Percentiles rank a stretch among this genome's conserved stretches.
These are phyloP conservation scores for Tolypocladium inflatum DNA, from an alignment of 2,329 filamentous ascomycete genomes.

Conservation along the genomic window DNA sequence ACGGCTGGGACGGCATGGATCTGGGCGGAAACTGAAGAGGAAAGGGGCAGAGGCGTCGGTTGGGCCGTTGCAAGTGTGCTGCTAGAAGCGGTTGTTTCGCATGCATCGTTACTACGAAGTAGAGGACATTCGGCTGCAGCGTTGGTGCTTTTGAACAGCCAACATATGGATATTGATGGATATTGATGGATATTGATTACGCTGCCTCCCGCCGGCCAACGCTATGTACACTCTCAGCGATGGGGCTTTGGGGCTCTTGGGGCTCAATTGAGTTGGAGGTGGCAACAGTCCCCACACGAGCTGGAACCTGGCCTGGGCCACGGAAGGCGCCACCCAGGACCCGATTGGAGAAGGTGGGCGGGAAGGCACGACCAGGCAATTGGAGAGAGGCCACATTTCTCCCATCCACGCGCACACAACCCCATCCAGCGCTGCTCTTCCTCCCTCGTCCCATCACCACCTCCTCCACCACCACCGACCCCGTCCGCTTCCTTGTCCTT, in stretches of 20 bases:
- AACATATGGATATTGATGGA: neutral
- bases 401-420: neutral
- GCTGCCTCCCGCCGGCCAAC: too few relatives aligned
- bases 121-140: neutral
- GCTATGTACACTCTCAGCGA: too few relatives aligned
- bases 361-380: neutral
- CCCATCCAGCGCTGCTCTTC: neutral
- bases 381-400: constrained; percentile 1
- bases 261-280: neutral
- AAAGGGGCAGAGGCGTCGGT: neutral
- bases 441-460: neutral
- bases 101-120: neutral
- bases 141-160: neutral
- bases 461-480: neutral
- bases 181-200: too few relatives aligned
- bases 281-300: neutral
- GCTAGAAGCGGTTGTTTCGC: too few relatives aligned
- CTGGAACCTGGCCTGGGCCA: neutral
- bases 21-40: constrained; percentile 7
- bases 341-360: neutral
- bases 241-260: too few relatives aligned
- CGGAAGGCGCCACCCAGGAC: neutral
- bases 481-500: neutral
- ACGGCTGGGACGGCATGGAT: constrained; percentile 27
- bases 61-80: neutral